Evolutionary conservation across 345 rosid species (phyloP).

Genomic region (Conringia planisiliqua): DNA sequence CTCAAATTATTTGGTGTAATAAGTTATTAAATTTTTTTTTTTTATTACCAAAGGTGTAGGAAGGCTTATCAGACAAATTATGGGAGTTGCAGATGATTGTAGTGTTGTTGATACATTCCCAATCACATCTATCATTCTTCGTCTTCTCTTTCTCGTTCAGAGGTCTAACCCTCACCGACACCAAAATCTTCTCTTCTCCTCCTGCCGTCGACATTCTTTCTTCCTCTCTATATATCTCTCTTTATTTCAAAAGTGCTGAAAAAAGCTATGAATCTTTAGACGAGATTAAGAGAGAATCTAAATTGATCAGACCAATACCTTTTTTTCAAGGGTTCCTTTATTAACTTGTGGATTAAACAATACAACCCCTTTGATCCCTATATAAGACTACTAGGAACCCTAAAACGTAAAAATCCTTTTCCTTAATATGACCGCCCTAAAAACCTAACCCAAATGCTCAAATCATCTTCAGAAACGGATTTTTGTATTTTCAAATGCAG

Average conservation of each 20-base stretch:
- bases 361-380: not conserved
- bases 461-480: not conserved
- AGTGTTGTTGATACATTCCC: constrained; percentile 62
- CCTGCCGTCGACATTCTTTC: constrained; percentile 13
- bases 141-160: constrained; percentile 53
- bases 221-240: not conserved
- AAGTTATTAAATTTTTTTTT: not conserved
- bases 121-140: constrained; percentile 52
- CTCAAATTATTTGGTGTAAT: not conserved
- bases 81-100: constrained; percentile 53
- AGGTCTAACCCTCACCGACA: constrained; percentile 64
- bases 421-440: not conserved
- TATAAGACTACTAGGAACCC: not conserved
- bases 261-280: not conserved
- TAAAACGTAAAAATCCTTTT: not conserved
- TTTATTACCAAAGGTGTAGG: constrained; percentile 52
- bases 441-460: not conserved
- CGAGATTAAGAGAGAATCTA: not conserved
- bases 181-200: constrained; percentile 56
- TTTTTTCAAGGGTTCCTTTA: not conserved
- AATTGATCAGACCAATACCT: not conserved
- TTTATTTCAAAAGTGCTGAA: not conserved
- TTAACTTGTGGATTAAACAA: not conserved
- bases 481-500: not conserved
- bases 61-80: constrained; percentile 45